Base-by-base conservation (phyloP, 1,284 basidiomycete genomes). In the Cryptococcus hybrid region DNA sequence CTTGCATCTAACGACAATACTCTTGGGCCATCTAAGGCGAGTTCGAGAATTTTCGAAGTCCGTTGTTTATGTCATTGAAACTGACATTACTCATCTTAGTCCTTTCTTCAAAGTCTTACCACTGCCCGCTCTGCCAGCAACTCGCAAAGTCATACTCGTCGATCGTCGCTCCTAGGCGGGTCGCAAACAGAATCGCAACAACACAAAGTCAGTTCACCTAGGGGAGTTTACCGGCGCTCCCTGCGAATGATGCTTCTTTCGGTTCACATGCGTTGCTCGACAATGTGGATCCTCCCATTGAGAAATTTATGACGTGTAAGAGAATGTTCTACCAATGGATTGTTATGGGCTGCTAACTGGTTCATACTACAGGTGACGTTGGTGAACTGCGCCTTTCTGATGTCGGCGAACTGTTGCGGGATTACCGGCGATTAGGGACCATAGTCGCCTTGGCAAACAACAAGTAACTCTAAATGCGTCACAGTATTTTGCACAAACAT, bases 311-410 rank as follows among this genome's bases (percentile, higher is more conserved):
- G 71, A 72, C 66, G n/a, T 74, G 76, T 72, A 52, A 64, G 71
- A 9, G 8, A 42, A 30, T 30, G 30, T 30, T 30, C 30, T 30
- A 30, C 4, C 4, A 12, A 30, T 30, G 0, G 7, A 24, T 11
- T 7, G 24, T 42, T n/a, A 18, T 40, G 34, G 2, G 18, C 30
- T 52, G 9, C 13, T 18, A 18, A 18, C 39, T 42, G 54, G 47
- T 30, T 30, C 30, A 56, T 34, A 47, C 38, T 37, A 13, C 52
- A 60, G 87, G 86, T 61, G 80, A 82, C 2, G 81, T 84, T 50
- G 88, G 87, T 55, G 90, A 92, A 64, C 76, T 92, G 56, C 83
- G 81, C 53, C 77, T 92, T 24, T 84, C 85, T 0, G 91, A 93
- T 67, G 84, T 92, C 1, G 84, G 82, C 0, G 84, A 87, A 59